phyloP scores from a whole-genome alignment of 306 rosid genomes.

The Mimosa bimucronata region DNA sequence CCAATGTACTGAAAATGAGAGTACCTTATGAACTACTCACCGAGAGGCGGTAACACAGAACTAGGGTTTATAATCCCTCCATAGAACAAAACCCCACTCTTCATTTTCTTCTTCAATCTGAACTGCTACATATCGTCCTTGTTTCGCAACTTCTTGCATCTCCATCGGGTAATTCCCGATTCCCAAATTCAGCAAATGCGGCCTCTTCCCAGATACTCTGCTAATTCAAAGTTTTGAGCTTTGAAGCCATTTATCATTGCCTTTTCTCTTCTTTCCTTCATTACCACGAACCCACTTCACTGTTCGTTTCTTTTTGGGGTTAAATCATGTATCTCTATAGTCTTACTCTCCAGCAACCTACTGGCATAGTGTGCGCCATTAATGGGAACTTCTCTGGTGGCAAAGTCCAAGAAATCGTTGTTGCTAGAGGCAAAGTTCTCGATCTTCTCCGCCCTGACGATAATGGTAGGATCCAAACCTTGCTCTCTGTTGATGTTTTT shows the following conservation, averaged over 20 bases:
- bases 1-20: too few relatives aligned
- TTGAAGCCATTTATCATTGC: background rate
- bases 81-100: too few relatives aligned
- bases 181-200: too few relatives aligned
- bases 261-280: background rate
- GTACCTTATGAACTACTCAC: too few relatives aligned
- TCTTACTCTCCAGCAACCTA: constrained; percentile 91
- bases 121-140: too few relatives aligned
- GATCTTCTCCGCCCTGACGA: constrained; percentile 97
- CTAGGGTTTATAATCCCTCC: too few relatives aligned
- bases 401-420: constrained; percentile 84
- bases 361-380: constrained; percentile 90
- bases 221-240: too few relatives aligned
- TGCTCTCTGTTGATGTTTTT: constrained; percentile 91
- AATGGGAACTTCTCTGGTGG: constrained; percentile 98
- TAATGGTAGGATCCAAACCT: constrained; percentile 85
- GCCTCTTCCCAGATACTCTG: too few relatives aligned
- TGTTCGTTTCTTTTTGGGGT: background rate
- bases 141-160: too few relatives aligned
- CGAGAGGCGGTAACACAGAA: too few relatives aligned
- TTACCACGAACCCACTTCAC: background rate
- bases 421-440: constrained; percentile 88
- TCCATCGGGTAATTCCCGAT: too few relatives aligned
- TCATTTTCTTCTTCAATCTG: too few relatives aligned
- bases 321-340: constrained; percentile 85